A percentile compares a stretch with the other conserved stretches of the same genome.
Evolutionary conservation across 2,329 filamentous ascomycete species (phyloP).

Genomic region (Calycina herbarum): DNA sequence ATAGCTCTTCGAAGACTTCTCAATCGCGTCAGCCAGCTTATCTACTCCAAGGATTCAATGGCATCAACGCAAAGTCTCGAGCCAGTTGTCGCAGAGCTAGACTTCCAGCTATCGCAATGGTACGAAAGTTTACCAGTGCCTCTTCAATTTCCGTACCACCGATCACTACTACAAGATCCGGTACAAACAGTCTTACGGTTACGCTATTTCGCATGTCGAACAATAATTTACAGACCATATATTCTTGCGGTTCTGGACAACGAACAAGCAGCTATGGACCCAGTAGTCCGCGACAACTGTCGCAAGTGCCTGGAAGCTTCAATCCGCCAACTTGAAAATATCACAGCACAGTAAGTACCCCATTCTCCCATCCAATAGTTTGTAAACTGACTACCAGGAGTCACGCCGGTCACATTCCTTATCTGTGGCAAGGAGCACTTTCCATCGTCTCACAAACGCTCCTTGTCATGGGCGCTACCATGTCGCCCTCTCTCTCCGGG

Average conservation of each 20-base stretch:
- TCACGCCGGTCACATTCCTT: constrained; percentile 81
- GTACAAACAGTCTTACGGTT: constrained; percentile 78
- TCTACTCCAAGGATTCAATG: constrained; percentile 73
- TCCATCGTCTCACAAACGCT: constrained; percentile 82
- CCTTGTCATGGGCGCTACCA: constrained; percentile 80
- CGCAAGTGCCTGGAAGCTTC: constrained; percentile 80
- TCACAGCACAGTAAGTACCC: constrained; percentile 67
- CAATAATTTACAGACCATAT: constrained; percentile 83
- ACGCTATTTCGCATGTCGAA: constrained; percentile 81
- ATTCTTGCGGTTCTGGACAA: constrained; percentile 79
- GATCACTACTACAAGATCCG: constrained; percentile 66
- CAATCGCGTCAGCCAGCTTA: constrained; percentile 76
- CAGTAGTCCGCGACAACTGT: constrained; percentile 73
- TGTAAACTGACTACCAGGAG: constrained; percentile 42
- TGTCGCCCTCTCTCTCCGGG: constrained; percentile 68
- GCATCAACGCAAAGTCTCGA: constrained; percentile 72
- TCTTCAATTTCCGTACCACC: constrained; percentile 74
- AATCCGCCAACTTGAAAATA: constrained; percentile 76
- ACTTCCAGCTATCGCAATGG: constrained; percentile 82
- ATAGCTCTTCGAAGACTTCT: constrained; percentile 76
- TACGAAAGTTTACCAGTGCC: constrained; percentile 75
- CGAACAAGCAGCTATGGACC: constrained; percentile 70
- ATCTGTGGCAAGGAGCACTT: constrained; percentile 81
- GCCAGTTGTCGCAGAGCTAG: constrained; percentile 76
- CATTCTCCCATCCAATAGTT: neutral